Conservation (phyloP, 805 yeast species). For the Saccharomycopsis lassenensis region DNA sequence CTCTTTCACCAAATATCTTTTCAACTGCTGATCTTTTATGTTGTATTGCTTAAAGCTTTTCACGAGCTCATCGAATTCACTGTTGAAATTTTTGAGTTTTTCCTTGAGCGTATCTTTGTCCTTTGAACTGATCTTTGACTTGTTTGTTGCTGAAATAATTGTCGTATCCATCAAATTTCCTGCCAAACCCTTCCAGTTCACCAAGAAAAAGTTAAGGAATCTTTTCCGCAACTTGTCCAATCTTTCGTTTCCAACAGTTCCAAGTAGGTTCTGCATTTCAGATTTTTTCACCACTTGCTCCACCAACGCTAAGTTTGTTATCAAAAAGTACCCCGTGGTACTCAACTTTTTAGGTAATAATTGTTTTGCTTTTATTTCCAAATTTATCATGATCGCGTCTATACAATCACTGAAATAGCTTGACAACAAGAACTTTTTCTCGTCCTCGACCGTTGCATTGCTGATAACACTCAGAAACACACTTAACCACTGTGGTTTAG, state of each 20-base stretch:
- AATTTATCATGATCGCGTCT: conserved; percentile 55
- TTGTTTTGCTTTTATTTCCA: conserved; percentile 48
- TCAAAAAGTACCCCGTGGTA: conserved; percentile 52
- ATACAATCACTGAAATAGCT: conserved; percentile 67
- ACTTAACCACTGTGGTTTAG: conserved; percentile 42
- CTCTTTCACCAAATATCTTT: conserved; percentile 55
- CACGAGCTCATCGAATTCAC: conserved; percentile 69
- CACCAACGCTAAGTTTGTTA: conserved; percentile 62
- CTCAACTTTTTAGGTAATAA: conserved; percentile 22
- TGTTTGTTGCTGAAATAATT: conserved; percentile 32
- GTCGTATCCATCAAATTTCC: conserved; percentile 72
- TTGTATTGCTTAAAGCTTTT: conserved; percentile 53
- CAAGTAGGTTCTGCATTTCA: conserved; percentile 43
- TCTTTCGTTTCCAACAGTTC: conserved; percentile 49
- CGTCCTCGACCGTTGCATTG: conserved; percentile 28
- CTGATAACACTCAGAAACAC: conserved; percentile 40
- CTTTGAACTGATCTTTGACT: conserved; percentile 39
- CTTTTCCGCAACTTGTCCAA: conserved; percentile 60
- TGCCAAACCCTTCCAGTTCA: conserved; percentile 74
- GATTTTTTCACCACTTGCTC: conserved; percentile 62
- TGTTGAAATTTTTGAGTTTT: conserved; percentile 70
- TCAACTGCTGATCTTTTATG: conserved; percentile 56
- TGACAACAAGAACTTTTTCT: conserved; percentile 43
- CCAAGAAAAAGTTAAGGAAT: conserved; percentile 58
- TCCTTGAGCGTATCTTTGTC: conserved; percentile 80